Base-by-base conservation (phyloP, 345 rosid species). In the Aurinia saxatilis region DNA sequence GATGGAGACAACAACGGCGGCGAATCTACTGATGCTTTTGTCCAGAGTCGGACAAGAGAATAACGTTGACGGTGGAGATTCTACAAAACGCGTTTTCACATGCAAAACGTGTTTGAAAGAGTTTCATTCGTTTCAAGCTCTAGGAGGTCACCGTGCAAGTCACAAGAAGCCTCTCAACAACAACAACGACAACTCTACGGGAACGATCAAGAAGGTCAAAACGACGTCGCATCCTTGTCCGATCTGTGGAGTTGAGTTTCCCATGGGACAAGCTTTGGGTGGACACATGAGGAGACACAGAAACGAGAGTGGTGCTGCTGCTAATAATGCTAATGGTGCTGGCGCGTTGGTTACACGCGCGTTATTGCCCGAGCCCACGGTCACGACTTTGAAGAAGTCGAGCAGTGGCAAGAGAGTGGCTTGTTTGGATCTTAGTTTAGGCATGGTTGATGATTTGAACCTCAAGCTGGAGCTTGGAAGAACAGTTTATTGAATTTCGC, bases 211-310 rank as follows among this genome's bases (percentile, higher is more conserved):
- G 61, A 72, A 72, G 52, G 9, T 11, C 0, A 89, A 85, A 70
- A 64, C 81, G 56, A 74, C 84, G 1, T 71, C 75, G 1, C 98
- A 91, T 34, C 88, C 84, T 78, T 91, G 98, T 60, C 86, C 96
- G 3, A 80, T 91, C 1, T 91, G 98, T 35, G 98, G 98, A 4
- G 75, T 83, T 0, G 92, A 86, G 77, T 91, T 91, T 39, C 76
- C 95, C 0, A 77, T 91, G 33, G 96, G 98, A 3, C 98, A 92
- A 65, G 98, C 98, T 2, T 75, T 89, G 0, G 98, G 98, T 0
- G 98, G 98, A 2, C 98, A 92, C 69, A 92, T 92, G 98, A 83
- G 98, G 76, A 76, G 89, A 67, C 98, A 92, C 12, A 73, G 89
- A 8, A 73, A 67, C 59, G 68, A 67, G 34, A 14, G 10, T 50